Evolutionary conservation across 257 asterid genomes (phyloP).

Genomic region (Dorcoceras hygrometricum): DNA sequence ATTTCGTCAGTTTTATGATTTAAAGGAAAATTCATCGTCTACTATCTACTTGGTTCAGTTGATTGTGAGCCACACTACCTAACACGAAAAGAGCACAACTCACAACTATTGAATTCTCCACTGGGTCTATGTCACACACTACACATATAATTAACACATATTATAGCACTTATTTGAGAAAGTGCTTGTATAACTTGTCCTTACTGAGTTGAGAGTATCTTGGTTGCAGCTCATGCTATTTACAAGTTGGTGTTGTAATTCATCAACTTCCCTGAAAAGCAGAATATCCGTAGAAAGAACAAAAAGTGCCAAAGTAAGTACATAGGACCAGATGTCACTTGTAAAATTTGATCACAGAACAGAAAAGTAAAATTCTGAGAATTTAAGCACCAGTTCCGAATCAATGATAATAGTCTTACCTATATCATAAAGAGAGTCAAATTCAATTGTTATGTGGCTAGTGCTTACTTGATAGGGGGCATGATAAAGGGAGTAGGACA

Average conservation of each 20-base stretch:
- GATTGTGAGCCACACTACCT: not conserved
- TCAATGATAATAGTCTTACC: not conserved
- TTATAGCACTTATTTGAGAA: constrained; percentile 10
- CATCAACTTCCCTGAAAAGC: constrained; percentile 47
- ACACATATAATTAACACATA: constrained; percentile 4
- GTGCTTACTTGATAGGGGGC: not conserved
- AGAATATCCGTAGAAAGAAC: constrained; percentile 11
- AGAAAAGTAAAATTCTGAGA: no score
- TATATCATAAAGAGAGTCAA: not conserved
- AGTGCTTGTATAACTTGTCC: constrained; percentile 26
- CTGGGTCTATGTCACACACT: no score
- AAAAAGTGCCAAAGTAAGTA: not conserved
- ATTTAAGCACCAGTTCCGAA: not conserved
- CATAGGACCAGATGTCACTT: not conserved
- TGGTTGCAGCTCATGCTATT: constrained; percentile 39
- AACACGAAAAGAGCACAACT: not conserved
- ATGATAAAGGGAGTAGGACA: not conserved
- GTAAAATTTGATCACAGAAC: constrained; percentile 13
- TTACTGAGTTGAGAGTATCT: constrained; percentile 40
- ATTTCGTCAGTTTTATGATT: constrained; percentile 14
- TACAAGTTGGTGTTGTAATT: constrained; percentile 37
- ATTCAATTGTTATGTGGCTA: not conserved
- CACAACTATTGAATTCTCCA: not conserved
- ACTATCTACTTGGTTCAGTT: constrained; percentile 3
- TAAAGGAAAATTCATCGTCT: not conserved